Base-by-base conservation (phyloP, 495 filamentous ascomycete species). In the Evansstolkia leycettana region DNA sequence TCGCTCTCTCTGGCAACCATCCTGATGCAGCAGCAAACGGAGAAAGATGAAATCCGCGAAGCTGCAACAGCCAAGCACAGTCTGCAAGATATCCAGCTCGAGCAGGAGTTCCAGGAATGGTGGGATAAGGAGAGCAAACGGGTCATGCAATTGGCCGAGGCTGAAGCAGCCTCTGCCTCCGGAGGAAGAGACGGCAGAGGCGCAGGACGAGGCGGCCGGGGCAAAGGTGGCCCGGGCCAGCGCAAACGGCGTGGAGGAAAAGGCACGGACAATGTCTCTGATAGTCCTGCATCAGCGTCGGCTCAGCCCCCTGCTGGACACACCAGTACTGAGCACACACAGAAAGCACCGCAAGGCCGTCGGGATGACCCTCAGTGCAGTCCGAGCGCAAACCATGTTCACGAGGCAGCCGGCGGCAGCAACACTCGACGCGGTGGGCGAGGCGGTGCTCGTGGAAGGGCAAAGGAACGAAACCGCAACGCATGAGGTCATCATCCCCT, bases 81-180 rank as follows among this genome's bases (percentile, higher is more conserved):
- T 39, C 55, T 98, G 27, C 73, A 89, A 48, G 90, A 96, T 27
- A 98, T 98, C 43, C 92, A 98, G 50, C 73, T 81, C 33, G 90
- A 98, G 53, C 90, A 98, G 53, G 84, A 86, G 23, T 98, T 98
- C 57, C 83, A 94, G 54, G 78, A 89, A 50, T 98, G 92, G 90
- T 98, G 90, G 90, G 88, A 96, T 42, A 73, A 80, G 37, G 90
- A 98, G 52, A 87, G 81, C 51, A 70, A 72, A 44, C 71, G 81
- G 31, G 62, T 82, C 3, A 67, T 62, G 46, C 76, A 78, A 31
- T 69, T 84, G 26, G 78, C 80, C 11, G 80, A 78, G 35, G 60
- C 60, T 9, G 62, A 55, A 39, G 31, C 46, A 10, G 52, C 44
- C 15, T 33, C 42, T 2, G 37, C 46, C 19, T 33, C 41, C 15